Base-by-base conservation (phyloP, 768 basidiomycete species). In the Sistotremastrum niveocremeum region DNA sequence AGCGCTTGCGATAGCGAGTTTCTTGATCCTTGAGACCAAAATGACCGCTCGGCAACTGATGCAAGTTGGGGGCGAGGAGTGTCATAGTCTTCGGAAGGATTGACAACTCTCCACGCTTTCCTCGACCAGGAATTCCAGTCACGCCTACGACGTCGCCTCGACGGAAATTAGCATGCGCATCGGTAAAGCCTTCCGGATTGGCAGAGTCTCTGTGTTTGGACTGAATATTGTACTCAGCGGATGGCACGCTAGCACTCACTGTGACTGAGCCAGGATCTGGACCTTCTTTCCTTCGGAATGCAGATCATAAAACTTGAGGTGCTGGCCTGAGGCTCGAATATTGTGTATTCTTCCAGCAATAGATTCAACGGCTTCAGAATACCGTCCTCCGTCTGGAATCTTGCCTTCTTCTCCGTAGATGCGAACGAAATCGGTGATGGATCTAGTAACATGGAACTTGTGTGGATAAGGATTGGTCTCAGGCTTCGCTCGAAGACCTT, bases 1-100 rank as follows among this genome's bases (percentile, higher is more conserved):
- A 97, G 45, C 95, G 84, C 81, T 97, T 98, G 65, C 95, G 77
- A 72, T 97, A 97, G 39, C 95, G 80, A 35, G 87, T 88, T 66
- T 98, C 95, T 61, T 90, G 86, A 65, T 99, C 94, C 73, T 94
- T 94, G 56, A 99, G 71, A 39, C 94, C 95, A 51, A 85, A 93
- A 65, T 90, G 88, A 46, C 76, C 71, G 0, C 86, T 91, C 46
- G 94, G 94, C 7, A 98, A 75, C 62, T 93, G 91, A 66, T 98
- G 94, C 28, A 99, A 71, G 66, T 95, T 95, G 34, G 95, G 95
- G 3, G 94, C 79, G 50, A 99, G 87, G 45, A 99, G 85, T 47
- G 76, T 68, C 69, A 93, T 86, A 37, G 79, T 62, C 6, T 74
- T 72, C 2, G 91, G 84, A 2, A 81, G 73, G 60, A 99, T 85